Percentiles rank a stretch among this genome's conserved stretches.
Evolutionary conservation across 495 filamentous ascomycete genomes (phyloP).

Genomic region (Penicillium chermesinum): DNA sequence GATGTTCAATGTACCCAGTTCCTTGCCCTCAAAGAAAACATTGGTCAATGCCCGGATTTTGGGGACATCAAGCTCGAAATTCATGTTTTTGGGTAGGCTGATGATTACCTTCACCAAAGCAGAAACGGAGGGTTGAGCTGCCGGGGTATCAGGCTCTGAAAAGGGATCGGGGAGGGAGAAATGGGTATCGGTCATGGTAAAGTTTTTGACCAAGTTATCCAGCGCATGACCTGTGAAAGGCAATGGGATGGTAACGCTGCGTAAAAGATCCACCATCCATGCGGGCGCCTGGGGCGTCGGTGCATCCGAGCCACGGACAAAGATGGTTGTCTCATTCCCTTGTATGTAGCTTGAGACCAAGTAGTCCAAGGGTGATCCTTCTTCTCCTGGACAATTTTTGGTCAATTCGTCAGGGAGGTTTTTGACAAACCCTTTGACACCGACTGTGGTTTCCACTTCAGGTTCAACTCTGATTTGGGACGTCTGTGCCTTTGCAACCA

Average conservation of each 20-base stretch:
- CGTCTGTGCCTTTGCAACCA: conserved; percentile 73
- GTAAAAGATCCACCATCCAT: conserved; percentile 78
- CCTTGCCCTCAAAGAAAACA: conserved; percentile 67
- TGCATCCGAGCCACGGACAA: conserved; percentile 68
- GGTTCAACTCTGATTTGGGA: conserved; percentile 59
- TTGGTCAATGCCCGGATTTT: conserved; percentile 69
- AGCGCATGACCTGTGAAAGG: conserved; percentile 76
- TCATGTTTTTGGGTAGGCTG: conserved; percentile 75
- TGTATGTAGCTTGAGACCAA: conserved; percentile 77
- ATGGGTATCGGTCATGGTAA: conserved; percentile 75
- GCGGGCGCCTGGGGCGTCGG: conserved; percentile 60
- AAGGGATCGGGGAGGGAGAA: conserved; percentile 76
- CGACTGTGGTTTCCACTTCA: conserved; percentile 56
- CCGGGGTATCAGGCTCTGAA: conserved; percentile 69
- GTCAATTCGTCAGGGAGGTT: conserved; percentile 67
- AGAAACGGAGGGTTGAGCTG: conserved; percentile 70
- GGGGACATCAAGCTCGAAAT: conserved; percentile 71
- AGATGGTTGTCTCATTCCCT: conserved; percentile 69
- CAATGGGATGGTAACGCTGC: conserved; percentile 76
- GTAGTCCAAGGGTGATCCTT: conserved; percentile 79
- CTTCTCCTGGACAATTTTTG: conserved; percentile 62
- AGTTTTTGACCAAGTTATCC: conserved; percentile 76
- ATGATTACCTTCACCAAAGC: conserved; percentile 75
- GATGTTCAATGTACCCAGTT: conserved; percentile 73
- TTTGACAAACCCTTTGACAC: conserved; percentile 62